Evolutionary conservation across 805 yeast species (phyloP).

Genomic region (Candida adriatica): DNA sequence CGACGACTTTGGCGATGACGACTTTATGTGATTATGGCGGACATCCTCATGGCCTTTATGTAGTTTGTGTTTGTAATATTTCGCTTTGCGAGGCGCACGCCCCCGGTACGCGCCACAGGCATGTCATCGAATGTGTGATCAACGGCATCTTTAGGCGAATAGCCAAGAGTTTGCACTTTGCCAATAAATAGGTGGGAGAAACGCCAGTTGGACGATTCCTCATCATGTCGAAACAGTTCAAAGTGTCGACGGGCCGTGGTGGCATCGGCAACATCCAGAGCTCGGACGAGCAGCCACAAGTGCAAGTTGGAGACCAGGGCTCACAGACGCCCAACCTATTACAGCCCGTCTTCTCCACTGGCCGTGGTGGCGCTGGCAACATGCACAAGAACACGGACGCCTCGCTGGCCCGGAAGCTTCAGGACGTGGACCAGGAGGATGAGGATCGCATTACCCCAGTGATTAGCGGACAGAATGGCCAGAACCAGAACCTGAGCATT

Average conservation of each 20-base stretch:
- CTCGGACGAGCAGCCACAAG: slow-evolving; percentile 39
- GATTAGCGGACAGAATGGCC: slow-evolving; percentile 26
- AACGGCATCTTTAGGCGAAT: too few species aligned
- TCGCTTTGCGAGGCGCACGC: too few species aligned
- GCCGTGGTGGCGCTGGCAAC: slow-evolving; percentile 76
- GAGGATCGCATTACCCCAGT: slow-evolving; percentile 36
- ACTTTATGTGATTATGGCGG: slow-evolving; percentile 51
- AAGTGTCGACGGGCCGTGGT: slow-evolving; percentile 70
- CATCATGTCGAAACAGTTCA: slow-evolving; percentile 24
- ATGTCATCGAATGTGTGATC: too few species aligned
- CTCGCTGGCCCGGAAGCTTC: slow-evolving; percentile 51
- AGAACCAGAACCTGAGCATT: slow-evolving; percentile 28
- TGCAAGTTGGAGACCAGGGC: slow-evolving; percentile 51
- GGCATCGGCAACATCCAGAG: slow-evolving; percentile 66
- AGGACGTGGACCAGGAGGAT: slow-evolving; percentile 50
- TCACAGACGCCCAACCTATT: slow-evolving; percentile 54
- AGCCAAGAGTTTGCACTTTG: too few species aligned
- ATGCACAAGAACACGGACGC: slow-evolving; percentile 61
- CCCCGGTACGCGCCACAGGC: too few species aligned
- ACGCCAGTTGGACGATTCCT: too few species aligned
- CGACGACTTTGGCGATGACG: slow-evolving; percentile 69
- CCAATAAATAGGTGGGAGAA: too few species aligned
- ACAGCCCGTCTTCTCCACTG: slow-evolving; percentile 56
- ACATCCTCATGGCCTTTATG: too few species aligned
- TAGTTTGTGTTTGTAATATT: too few species aligned